phyloP scores from a whole-genome alignment of 1,139 yeast genomes.

The Hyphopichia buzzinii region DNA sequence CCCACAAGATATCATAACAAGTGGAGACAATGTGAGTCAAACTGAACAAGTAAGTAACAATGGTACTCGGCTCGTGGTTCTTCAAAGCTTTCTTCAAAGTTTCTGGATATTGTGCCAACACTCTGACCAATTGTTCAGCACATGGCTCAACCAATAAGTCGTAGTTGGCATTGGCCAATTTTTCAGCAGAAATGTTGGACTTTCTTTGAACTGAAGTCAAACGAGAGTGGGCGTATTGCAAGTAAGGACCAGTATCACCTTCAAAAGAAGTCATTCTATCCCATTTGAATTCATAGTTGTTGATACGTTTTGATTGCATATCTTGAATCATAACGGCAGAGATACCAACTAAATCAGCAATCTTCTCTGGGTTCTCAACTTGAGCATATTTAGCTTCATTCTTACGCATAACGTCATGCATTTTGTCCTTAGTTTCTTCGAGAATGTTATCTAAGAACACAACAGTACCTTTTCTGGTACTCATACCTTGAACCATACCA shows the following conservation, averaged over 20 bases:
- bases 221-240: constrained; percentile 98
- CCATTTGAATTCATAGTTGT: constrained; percentile 97
- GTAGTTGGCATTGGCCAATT: constrained; percentile 59
- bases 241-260: constrained; percentile 99
- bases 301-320: constrained; percentile 96
- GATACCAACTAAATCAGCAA: constrained; percentile 94
- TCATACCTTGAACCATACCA: constrained; percentile 99
- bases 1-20: constrained; percentile 95
- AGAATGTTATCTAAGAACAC: constrained; percentile 93
- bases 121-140: constrained; percentile 71
- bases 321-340: constrained; percentile 99
- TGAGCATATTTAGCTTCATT: constrained; percentile 90
- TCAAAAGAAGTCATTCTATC: constrained; percentile 97
- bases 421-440: constrained; percentile 90
- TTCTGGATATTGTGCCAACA: constrained; percentile 90
- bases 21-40: constrained; percentile 92
- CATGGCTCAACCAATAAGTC: constrained; percentile 73
- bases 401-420: constrained; percentile 97
- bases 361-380: constrained; percentile 90
- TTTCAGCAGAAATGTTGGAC: constrained; percentile 50
- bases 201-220: constrained; percentile 93
- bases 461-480: constrained; percentile 97
- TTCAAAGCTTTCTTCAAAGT: constrained; percentile 78
- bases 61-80: constrained; percentile 89
- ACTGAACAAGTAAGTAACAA: constrained; percentile 90